Evolutionary conservation across 345 rosid species (phyloP), one percentile per base, ranked within the genome.

Genomic region (Gynandropsis gynandra): DNA sequence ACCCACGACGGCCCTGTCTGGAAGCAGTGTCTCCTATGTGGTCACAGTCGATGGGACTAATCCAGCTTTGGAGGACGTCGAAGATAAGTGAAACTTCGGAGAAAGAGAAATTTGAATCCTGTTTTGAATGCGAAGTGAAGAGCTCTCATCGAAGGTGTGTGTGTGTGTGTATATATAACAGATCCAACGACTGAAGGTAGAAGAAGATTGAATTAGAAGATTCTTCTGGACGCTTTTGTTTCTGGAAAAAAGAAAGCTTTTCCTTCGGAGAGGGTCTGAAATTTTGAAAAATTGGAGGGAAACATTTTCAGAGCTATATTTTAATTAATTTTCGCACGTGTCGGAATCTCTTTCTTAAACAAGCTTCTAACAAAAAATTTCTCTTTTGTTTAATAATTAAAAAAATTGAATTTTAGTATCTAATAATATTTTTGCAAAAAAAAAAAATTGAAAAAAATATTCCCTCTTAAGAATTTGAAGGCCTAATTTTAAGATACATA

Each of bases 181-280:
- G 63, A 56, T 62, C 0, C 4, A 39, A 54, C 54, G 34, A 47
- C 50, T 61, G 66, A 43, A 38, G 27, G 48, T 37, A 58, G 50
- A 67, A 43, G 63, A 56, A 8, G 56, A 56, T 19, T 67, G 42
- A 29, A 1, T 18, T 38, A 56, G 66, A 66, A 59, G 71, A 59
- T 66, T 66, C 31, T 65, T 42, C 57, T 2, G 5, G 29, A 5
- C 29, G 29, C 4, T n/a, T n/a, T n/a, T n/a, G n/a, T n/a, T n/a
- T n/a, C n/a, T n/a, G n/a, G n/a, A n/a, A n/a, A n/a, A n/a, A n/a
- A n/a, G n/a, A n/a, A n/a, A 2, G 29, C 29, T 24, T 24, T 24
- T 24, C 5, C 5, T 24, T 5, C 29, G 29, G 29, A 24, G 29
- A 24, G 39, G 38, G 58, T 24, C 16, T 14, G 50, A 58, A 17